Conservation (phyloP, 2,329 filamentous ascomycete genomes). For the Arthrinium puccinioides region DNA sequence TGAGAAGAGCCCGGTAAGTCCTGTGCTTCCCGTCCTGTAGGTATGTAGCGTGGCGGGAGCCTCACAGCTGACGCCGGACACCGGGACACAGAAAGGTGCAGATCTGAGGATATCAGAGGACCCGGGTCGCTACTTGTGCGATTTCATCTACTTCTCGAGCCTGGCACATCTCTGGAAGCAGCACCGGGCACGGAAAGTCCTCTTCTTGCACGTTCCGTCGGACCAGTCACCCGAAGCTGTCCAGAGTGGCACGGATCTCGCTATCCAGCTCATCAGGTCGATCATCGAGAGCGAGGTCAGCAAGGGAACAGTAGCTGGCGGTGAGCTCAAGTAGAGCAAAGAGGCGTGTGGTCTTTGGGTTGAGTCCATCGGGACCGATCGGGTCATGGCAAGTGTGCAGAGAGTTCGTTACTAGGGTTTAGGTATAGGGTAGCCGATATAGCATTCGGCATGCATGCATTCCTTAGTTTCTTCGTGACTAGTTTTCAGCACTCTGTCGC, state of each 20-base stretch:
- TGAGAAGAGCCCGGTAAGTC: conserved; percentile 38
- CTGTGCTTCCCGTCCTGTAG: background rate
- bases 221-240: conserved; percentile 43
- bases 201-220: conserved; percentile 69
- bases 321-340: too few relatives aligned
- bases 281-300: conserved; percentile 39
- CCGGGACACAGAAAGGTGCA: conserved; percentile 22
- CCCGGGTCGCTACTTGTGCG: conserved; percentile 67
- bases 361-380: too few relatives aligned
- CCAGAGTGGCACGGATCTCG: conserved; percentile 41
- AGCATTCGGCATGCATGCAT: too few relatives aligned
- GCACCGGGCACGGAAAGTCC: conserved; percentile 40
- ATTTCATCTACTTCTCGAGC: conserved; percentile 71
- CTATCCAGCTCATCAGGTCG: conserved; percentile 47
- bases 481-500: too few relatives aligned
- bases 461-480: too few relatives aligned
- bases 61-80: too few relatives aligned
- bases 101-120: conserved; percentile 58
- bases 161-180: conserved; percentile 49
- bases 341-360: too few relatives aligned
- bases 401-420: too few relatives aligned
- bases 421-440: too few relatives aligned
- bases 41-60: too few relatives aligned
- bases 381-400: too few relatives aligned
- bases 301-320: too few relatives aligned